Evolutionary conservation across 257 asterid genomes (phyloP).

Genomic region (Rehmannia glutinosa): DNA sequence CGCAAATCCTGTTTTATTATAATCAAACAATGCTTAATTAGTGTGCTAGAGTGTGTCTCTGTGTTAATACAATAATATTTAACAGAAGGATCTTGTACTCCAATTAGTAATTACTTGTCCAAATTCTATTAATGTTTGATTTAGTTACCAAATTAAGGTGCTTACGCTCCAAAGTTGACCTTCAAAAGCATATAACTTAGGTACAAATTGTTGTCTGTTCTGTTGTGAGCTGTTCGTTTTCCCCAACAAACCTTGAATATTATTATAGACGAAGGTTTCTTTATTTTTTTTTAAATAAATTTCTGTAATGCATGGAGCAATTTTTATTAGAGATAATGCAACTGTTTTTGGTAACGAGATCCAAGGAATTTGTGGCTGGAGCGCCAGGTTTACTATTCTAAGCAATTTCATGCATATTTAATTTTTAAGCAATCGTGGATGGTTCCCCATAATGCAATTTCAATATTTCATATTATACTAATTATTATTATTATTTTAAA

Average conservation of each 20-base stretch:
- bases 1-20: no score
- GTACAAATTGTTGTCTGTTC: conserved; percentile 8
- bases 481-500: not conserved
- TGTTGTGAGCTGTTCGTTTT: conserved; percentile 37
- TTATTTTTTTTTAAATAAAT: not conserved
- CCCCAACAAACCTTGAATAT: conserved; percentile 39
- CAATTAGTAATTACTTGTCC: conserved; percentile 19
- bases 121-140: not conserved
- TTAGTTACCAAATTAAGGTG: conserved; percentile 22
- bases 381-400: conserved; percentile 30
- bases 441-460: conserved; percentile 18
- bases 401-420: conserved; percentile 26
- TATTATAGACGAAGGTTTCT: not conserved
- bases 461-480: not conserved
- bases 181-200: conserved; percentile 18
- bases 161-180: conserved; percentile 33
- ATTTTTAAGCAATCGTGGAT: not conserved
- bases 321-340: not conserved
- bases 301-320: not conserved
- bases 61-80: not conserved
- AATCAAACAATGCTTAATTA: not conserved
- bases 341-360: conserved; percentile 24
- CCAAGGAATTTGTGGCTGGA: conserved; percentile 29
- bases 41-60: not conserved
- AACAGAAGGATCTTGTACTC: not conserved